A percentile compares a stretch with the other conserved stretches of the same genome.
phyloP scores from a whole-genome alignment of 2,329 filamentous ascomycete species.

The Teratosphaeria gauchensis region DNA sequence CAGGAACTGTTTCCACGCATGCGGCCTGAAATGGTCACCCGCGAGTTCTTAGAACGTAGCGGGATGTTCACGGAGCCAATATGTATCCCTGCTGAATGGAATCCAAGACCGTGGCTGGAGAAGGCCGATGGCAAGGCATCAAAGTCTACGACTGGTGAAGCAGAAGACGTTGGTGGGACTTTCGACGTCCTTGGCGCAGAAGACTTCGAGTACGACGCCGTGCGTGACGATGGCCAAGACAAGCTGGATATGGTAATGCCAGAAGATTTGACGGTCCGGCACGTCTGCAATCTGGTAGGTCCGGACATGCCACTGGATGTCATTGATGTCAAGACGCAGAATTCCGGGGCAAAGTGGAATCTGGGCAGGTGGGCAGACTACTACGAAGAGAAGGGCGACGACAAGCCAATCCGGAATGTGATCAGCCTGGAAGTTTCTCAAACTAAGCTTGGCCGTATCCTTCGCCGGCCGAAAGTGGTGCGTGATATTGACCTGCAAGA shows the following conservation, averaged over 20 bases:
- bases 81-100: constrained; percentile 53
- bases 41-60: constrained; percentile 53
- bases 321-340: constrained; percentile 61
- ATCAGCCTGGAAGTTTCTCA: constrained; percentile 61
- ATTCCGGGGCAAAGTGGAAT: constrained; percentile 55
- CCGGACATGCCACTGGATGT: constrained; percentile 54
- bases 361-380: constrained; percentile 58
- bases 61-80: constrained; percentile 58
- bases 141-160: neutral
- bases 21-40: constrained; percentile 52
- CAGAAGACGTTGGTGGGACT: constrained; percentile 20
- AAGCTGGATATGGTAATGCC: constrained; percentile 60
- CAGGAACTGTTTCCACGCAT: constrained; percentile 55
- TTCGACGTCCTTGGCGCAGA: constrained; percentile 18
- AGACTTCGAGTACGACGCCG: constrained; percentile 40
- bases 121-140: neutral
- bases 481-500: constrained; percentile 52
- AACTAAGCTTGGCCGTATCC: constrained; percentile 51
- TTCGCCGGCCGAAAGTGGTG: constrained; percentile 54
- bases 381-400: constrained; percentile 52
- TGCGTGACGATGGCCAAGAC: constrained; percentile 53
- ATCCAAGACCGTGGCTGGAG: constrained; percentile 40
- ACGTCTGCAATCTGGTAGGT: constrained; percentile 55
- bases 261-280: constrained; percentile 51
- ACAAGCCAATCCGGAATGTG: constrained; percentile 56